A percentile compares a stretch with the other conserved stretches of the same genome.
Evolutionary conservation across 441 rosid species (phyloP).

Genomic region (Omphalea diandra): DNA sequence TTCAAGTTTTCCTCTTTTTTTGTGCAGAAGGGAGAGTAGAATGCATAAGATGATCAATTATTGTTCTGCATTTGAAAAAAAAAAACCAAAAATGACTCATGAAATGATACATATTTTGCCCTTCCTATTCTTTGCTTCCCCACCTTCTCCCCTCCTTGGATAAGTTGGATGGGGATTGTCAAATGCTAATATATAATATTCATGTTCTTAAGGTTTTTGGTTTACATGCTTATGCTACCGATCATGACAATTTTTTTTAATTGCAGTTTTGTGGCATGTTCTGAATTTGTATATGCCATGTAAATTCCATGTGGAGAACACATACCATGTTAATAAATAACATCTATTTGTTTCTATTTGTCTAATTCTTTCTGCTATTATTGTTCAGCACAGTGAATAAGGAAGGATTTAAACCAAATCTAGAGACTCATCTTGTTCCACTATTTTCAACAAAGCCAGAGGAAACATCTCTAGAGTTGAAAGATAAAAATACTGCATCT

Average conservation of each 20-base stretch:
- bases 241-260: not conserved
- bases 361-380: slow-evolving; percentile 24
- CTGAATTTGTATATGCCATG: not conserved
- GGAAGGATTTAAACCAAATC: slow-evolving; percentile 92
- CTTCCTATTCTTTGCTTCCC: not conserved
- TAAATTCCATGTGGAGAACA: not conserved
- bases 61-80: too few species aligned
- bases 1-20: not conserved
- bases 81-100: too few species aligned
- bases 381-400: slow-evolving; percentile 77
- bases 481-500: slow-evolving; percentile 41
- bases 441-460: slow-evolving; percentile 65
- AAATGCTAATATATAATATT: not conserved
- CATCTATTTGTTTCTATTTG: not conserved
- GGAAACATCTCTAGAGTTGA: slow-evolving; percentile 45
- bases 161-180: not conserved
- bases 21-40: not conserved
- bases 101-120: not conserved
- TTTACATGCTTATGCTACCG: not conserved
- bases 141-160: not conserved
- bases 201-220: not conserved
- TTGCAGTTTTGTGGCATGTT: not conserved
- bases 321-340: not conserved
- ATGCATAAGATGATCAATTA: not conserved
- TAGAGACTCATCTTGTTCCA: slow-evolving; percentile 85